Evolutionary conservation across 2,329 filamentous ascomycete genomes (phyloP), one percentile per base, ranked within the genome.

Genomic region (Pleoardoris graminearum): DNA sequence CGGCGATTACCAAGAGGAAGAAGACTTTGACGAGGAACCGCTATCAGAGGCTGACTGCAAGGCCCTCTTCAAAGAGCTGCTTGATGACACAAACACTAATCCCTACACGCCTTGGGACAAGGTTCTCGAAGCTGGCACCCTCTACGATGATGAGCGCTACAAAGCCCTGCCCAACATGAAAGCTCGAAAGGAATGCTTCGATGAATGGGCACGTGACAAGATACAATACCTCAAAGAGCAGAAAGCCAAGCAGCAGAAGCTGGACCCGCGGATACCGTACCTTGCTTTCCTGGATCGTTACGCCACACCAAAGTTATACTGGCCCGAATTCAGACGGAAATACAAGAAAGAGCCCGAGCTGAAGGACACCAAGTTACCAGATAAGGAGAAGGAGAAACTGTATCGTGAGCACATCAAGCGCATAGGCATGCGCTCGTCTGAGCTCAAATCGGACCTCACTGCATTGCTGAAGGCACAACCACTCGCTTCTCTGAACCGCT

Each of bases 281-380:
- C 77, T 97, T 54, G 82, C 83, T 0, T 88, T 99, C 58, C 78
- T 99, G 25, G 85, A 93, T 58, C 84, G 87, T 43, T 84, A 91
- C 61, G 93, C 92, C 0, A 94, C 87, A 0, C 88, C 90, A 0
- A 97, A 96, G 75, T 81, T 99, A 1, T 99, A 96, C 79, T 99
- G 94, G 94, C 88, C 90, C 0, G 94, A 99, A 70, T 99, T 99
- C 75, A 91, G 90, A 65, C 82, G 94, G 29, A 99, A 97, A 70
- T 94, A 85, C 74, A 88, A 88, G 60, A 92, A 88, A 59, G 91
- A 96, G 58, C 74, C 83, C 0, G 82, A 86, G 47, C 91, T 99
- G 88, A 88, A 87, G 55, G 88, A 93, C 53, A 78, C 83, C 14
- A 77, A 78, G 53, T 60, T 80, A 3, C 60, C 70, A 17, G 80